Percentiles rank a stretch among this genome's conserved stretches.
Evolutionary conservation across 1,284 basidiomycete genomes (phyloP).

Genomic region (Boletellus deceptivus): DNA sequence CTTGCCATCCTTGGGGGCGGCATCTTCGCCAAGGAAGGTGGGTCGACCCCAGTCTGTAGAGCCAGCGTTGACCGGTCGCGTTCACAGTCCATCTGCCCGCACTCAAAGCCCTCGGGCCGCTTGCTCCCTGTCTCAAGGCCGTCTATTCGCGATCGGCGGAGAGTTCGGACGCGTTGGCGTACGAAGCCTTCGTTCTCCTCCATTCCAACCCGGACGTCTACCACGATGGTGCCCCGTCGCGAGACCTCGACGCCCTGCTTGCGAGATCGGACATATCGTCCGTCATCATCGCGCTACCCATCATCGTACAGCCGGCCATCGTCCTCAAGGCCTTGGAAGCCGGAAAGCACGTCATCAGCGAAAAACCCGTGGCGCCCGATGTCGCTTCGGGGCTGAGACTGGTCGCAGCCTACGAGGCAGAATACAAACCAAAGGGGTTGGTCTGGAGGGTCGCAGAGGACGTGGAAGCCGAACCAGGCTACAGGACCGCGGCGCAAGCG

Average conservation of each 20-base stretch:
- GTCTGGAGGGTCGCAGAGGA: slow-evolving; percentile 89
- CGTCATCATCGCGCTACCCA: slow-evolving; percentile 78
- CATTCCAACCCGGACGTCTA: slow-evolving; percentile 49
- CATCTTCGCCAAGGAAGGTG: slow-evolving; percentile 71
- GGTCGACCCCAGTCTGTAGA: slow-evolving; percentile 10
- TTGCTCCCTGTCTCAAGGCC: slow-evolving; percentile 53
- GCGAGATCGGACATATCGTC: slow-evolving; percentile 62
- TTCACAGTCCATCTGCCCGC: slow-evolving; percentile 71
- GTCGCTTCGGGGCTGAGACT: slow-evolving; percentile 62
- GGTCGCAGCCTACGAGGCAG: slow-evolving; percentile 62
- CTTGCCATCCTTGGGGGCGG: slow-evolving; percentile 73
- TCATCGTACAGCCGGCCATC: slow-evolving; percentile 68
- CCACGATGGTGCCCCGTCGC: slow-evolving; percentile 46
- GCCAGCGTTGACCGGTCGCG: neutral
- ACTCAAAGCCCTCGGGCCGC: slow-evolving; percentile 48
- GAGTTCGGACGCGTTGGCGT: slow-evolving; percentile 54
- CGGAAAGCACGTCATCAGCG: slow-evolving; percentile 83
- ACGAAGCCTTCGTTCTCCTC: slow-evolving; percentile 42
- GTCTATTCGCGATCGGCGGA: slow-evolving; percentile 78
- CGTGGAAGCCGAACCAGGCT: slow-evolving; percentile 68
- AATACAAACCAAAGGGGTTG: slow-evolving; percentile 67
- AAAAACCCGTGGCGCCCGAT: slow-evolving; percentile 82
- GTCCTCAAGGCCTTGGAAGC: slow-evolving; percentile 61
- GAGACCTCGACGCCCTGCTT: slow-evolving; percentile 64
- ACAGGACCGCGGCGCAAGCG: slow-evolving; percentile 50